phyloP scores from a whole-genome alignment of 768 basidiomycete genomes.

The Trametes cingulata region DNA sequence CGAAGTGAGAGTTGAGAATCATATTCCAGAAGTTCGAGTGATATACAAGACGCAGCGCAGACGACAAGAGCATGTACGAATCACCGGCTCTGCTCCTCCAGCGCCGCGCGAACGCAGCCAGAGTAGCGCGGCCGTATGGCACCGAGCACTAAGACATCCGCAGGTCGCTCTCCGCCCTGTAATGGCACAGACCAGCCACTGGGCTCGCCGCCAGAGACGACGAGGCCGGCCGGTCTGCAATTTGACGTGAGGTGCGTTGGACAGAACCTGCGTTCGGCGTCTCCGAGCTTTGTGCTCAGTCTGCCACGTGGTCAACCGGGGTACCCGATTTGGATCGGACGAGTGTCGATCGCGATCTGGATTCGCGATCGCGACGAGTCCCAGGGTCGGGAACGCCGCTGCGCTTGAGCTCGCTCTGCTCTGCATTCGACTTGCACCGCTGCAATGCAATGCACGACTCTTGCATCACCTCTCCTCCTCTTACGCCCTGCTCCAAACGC shows the following conservation, averaged over 20 bases:
- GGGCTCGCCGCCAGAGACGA: not conserved
- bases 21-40: too few species aligned
- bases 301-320: not conserved
- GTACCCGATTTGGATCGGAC: not conserved
- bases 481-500: too few species aligned
- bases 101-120: not conserved
- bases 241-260: constrained; percentile 28
- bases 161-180: constrained; percentile 24
- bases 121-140: constrained; percentile 10
- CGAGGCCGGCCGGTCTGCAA: constrained; percentile 19
- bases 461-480: not conserved
- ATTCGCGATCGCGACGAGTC: not conserved
- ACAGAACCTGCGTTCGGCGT: not conserved
- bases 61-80: constrained; percentile 20
- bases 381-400: not conserved
- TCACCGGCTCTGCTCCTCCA: constrained; percentile 26
- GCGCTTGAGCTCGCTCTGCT: not conserved
- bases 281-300: not conserved
- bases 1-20: too few species aligned
- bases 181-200: constrained; percentile 26
- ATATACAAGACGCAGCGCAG: not conserved
- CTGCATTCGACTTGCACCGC: not conserved
- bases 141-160: constrained; percentile 28
- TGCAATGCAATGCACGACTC: too few species aligned
- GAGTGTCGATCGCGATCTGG: not conserved